phyloP scores from a whole-genome alignment of 257 asterid species.

The Solanum gracilifrons region DNA sequence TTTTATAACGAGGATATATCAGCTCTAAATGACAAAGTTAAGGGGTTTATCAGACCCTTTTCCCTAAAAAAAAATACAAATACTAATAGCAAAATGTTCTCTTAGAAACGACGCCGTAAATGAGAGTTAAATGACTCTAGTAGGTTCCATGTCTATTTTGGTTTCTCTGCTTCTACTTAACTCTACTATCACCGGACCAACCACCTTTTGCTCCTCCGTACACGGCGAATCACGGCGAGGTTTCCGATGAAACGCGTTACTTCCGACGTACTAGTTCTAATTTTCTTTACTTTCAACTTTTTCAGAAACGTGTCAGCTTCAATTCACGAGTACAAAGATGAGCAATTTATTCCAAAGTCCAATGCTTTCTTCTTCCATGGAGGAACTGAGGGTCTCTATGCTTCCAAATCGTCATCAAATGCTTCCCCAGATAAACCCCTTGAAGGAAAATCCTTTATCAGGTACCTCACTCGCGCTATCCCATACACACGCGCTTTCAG shows the following conservation, averaged over 20 bases:
- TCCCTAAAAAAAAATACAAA: too few species aligned
- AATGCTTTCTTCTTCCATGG: conserved; percentile 29
- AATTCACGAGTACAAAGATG: conserved; percentile 20
- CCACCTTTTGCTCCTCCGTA: not conserved
- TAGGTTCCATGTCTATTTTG: not conserved
- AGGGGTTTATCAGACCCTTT: too few species aligned
- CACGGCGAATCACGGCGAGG: not conserved
- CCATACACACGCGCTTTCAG: not conserved
- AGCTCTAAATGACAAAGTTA: too few species aligned
- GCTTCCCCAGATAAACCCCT: not conserved
- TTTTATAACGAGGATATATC: too few species aligned
- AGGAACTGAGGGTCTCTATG: conserved; percentile 21
- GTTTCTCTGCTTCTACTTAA: not conserved
- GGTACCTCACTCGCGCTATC: not conserved
- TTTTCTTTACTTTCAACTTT: not conserved
- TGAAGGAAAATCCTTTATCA: conserved; percentile 16
- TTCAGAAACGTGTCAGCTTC: conserved; percentile 3
- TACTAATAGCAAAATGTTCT: not conserved
- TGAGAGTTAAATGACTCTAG: not conserved
- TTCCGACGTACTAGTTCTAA: not conserved
- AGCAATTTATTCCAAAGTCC: conserved; percentile 17
- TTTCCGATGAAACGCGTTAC: not conserved
- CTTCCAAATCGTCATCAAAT: not conserved
- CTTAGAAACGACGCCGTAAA: not conserved
- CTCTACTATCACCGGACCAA: not conserved